phyloP scores from a whole-genome alignment of 306 rosid genomes.

The Senna siamea region DNA sequence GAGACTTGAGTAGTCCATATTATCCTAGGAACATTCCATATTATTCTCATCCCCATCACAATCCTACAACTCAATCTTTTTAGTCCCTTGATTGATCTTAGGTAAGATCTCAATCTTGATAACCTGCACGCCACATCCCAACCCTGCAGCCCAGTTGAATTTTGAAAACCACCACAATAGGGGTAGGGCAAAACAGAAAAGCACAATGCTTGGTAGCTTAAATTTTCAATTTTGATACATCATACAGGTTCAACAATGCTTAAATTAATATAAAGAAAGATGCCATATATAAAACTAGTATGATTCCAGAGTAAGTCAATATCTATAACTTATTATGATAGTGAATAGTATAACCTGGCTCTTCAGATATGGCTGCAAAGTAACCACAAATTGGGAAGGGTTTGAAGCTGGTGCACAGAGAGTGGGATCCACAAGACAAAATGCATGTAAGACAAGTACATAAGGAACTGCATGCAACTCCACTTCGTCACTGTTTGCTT shows the following conservation, averaged over 20 bases:
- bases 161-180: no score
- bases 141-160: no score
- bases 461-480: constrained; percentile 82
- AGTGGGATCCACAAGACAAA: constrained; percentile 91
- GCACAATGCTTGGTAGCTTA: constrained; percentile 11
- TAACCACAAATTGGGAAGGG: constrained; percentile 94
- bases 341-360: constrained; percentile 67
- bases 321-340: constrained; percentile 24
- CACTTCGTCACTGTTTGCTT: constrained; percentile 68
- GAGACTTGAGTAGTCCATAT: no score
- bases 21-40: no score
- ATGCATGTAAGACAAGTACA: constrained; percentile 87
- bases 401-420: constrained; percentile 93
- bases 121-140: no score
- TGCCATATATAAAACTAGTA: constrained; percentile 2
- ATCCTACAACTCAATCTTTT: no score
- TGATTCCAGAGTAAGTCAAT: constrained; percentile 23
- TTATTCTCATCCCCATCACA: no score
- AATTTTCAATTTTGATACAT: no score
- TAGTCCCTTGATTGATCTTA: no score
- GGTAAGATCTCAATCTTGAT: no score
- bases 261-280: constrained; percentile 13
- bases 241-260: no score
- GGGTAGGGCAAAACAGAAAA: background rate
- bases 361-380: constrained; percentile 95